Percentiles rank a stretch among this genome's conserved stretches.
These are phyloP conservation scores for Sarocladium brachiariae DNA, from an alignment of 2,329 filamentous ascomycete genomes.

Conservation along the genomic window DNA sequence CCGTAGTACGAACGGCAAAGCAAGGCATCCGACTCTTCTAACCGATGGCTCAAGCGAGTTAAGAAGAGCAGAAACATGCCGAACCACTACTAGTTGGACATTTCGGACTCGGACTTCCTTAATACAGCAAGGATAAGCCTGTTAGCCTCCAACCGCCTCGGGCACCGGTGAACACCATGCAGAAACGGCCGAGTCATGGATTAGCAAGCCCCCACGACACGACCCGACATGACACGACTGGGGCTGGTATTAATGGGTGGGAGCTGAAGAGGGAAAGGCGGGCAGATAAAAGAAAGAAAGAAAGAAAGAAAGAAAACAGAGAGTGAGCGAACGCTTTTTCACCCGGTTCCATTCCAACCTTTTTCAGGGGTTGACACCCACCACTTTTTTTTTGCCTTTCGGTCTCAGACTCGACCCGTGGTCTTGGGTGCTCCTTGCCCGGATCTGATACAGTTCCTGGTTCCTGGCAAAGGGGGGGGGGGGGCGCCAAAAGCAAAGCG, in stretches of 20 bases:
- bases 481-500: too few relatives aligned
- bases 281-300: neutral
- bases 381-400: neutral
- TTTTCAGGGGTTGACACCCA: neutral
- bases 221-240: too few relatives aligned
- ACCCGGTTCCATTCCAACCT: neutral
- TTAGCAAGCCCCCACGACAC: too few relatives aligned
- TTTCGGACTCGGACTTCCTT: neutral
- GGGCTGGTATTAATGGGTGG: too few relatives aligned
- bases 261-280: neutral
- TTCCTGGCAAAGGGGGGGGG: too few relatives aligned
- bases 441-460: neutral
- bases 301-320: neutral
- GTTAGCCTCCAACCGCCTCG: neutral
- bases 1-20: too few relatives aligned
- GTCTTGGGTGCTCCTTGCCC: neutral
- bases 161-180: too few relatives aligned
- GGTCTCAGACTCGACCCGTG: neutral
- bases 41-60: too few relatives aligned
- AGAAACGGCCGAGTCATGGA: neutral
- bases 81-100: too few relatives aligned
- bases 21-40: too few relatives aligned
- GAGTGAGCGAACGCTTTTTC: neutral
- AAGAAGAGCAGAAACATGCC: too few relatives aligned
- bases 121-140: slow-evolving; percentile 5